Conservation (phyloP, 352 stramenopile species). For the Phytophthora uliginosa region DNA sequence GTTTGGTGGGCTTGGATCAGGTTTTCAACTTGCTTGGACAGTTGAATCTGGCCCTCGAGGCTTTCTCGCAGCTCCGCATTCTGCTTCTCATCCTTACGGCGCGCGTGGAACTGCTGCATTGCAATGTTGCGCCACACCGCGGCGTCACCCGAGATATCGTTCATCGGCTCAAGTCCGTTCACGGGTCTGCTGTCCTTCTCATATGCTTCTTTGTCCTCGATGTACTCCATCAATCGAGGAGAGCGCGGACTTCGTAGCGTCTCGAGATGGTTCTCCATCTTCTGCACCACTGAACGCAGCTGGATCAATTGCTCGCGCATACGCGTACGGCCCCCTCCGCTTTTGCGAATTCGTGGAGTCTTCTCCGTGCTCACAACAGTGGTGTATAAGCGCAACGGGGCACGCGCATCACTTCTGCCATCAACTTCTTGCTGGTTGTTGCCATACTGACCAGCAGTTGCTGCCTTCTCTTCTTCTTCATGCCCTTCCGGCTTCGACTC, state of each 20-base stretch:
- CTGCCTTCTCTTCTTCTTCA: not conserved
- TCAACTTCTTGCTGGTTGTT: not conserved
- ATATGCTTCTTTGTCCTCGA: slow-evolving; percentile 9
- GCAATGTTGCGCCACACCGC: slow-evolving; percentile 9
- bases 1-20: slow-evolving; percentile 24
- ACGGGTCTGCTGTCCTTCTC: not conserved
- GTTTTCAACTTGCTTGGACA: slow-evolving; percentile 32
- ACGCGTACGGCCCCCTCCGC: not conserved
- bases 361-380: not conserved
- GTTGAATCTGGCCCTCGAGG: slow-evolving; percentile 12
- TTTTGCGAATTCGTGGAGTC: slow-evolving; percentile 10
- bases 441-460: not conserved
- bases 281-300: slow-evolving; percentile 28
- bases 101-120: slow-evolving; percentile 32
- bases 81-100: slow-evolving; percentile 23
- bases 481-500: not conserved
- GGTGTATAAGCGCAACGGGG: not conserved
- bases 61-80: slow-evolving; percentile 26
- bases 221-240: slow-evolving; percentile 4
- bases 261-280: slow-evolving; percentile 32
- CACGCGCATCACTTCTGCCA: not conserved
- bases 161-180: not conserved
- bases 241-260: slow-evolving; percentile 26
- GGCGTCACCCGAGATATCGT: not conserved
- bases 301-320: slow-evolving; percentile 36